Evolutionary conservation across 176 grass and related monocot species (phyloP), one percentile per base, ranked within the genome.

Genomic region (Avena insularis): DNA sequence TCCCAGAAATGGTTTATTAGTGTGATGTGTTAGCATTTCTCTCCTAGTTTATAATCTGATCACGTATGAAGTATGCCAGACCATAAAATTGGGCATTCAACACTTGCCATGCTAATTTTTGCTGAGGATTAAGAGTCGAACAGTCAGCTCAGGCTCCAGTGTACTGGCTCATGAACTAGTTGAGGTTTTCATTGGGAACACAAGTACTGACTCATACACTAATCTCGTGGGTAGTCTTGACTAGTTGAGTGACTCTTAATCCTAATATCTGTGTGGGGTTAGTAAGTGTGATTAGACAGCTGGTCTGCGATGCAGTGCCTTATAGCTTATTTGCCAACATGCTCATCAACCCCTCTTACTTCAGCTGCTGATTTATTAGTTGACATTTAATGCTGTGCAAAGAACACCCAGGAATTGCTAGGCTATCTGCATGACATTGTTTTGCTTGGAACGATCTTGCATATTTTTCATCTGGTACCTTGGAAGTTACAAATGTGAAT

Each of bases 331-430:
- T 82, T 17, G 0, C 16, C 75, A 19, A 36, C 69, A 40, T 70
- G 33, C 21, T 23, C n/a, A n/a, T 67, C 31, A n/a, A 29, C 6
- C 12, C 12, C 12, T 36, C 31, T 77, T 43, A 7, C 8, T 82
- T 16, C 9, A 15, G 25, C 12, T 40, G 25, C 19, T 40, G 13
- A 38, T 78, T 43, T 77, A 40, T 66, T 43, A 54, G 45, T 1
- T 85, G 73, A 85, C 29, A 49, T 25, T 21, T 36, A 65, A 17
- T 38, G 33, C 20, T 66, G 12, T 5, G 5, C 31, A 55, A 56
- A 9, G 20, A 77, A 77, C 19, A 77, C 33, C 47, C 47, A 77
- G 46, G 75, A 85, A 67, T n/a, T 55, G 29, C 47, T 66, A 65
- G 16, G 46, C 33, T 66, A 51, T 85, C 66, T 77, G 45, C 31